Conservation (phyloP, 2,329 filamentous ascomycete genomes). For the Microcyclospora tardicrescens region DNA sequence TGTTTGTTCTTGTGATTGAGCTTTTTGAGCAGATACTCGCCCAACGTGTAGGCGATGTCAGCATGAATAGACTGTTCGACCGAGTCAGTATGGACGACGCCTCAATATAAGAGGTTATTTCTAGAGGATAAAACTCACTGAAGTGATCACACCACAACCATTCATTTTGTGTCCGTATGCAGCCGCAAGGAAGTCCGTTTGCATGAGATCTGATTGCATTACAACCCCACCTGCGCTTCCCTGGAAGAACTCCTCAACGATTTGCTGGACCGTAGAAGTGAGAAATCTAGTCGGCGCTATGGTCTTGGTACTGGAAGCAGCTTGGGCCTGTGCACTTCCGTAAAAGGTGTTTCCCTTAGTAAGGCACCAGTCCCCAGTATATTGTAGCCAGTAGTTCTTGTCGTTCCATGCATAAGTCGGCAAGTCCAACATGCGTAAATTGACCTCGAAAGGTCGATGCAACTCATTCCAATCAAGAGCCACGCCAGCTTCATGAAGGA, state of each 20-base stretch:
- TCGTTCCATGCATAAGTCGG: conserved; percentile 29
- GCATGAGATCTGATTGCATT: neutral
- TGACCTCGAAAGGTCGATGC: conserved; percentile 31
- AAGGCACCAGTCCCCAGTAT: conserved; percentile 22
- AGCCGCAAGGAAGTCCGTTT: neutral
- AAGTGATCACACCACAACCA: conserved; percentile 24
- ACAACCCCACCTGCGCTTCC: neutral
- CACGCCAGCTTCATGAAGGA: conserved; percentile 30
- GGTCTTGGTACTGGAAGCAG: conserved; percentile 1
- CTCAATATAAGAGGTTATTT: conserved; percentile 25
- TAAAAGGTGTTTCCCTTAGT: conserved; percentile 34
- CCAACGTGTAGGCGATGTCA: no score
- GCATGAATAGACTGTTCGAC: no score
- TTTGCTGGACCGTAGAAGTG: conserved; percentile 24
- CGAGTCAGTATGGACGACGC: no score
- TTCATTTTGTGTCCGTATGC: neutral
- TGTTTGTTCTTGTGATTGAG: no score
- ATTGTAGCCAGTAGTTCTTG: conserved; percentile 26
- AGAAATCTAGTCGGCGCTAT: no score
- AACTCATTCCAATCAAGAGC: conserved; percentile 33
- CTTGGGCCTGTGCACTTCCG: conserved; percentile 16
- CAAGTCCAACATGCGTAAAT: conserved; percentile 35
- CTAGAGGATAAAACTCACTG: conserved; percentile 31
- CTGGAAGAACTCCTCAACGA: conserved; percentile 22
- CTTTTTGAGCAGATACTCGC: no score